Evolutionary conservation across 164 flowering plant species (phyloP), one percentile per base, ranked within the genome.

Genomic region (Protea cynaroides): DNA sequence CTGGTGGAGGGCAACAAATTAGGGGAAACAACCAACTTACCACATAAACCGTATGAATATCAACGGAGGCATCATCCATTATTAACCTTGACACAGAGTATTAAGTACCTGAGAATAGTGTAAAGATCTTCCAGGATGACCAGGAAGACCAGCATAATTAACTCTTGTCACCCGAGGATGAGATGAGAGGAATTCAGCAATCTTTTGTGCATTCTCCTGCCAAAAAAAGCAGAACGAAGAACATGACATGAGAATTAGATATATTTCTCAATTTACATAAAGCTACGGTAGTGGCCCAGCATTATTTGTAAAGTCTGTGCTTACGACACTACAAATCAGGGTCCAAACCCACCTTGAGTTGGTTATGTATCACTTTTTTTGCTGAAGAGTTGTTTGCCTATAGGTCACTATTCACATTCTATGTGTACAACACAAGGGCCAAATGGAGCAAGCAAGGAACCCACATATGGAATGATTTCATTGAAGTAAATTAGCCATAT

Each of bases 161-260:
- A 95, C 97, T 75, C 71, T 82, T 79, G 79, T 88, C 67, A 95
- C 96, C 59, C 80, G 79, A 25, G 97, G 94, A 77, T 95, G 92
- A 61, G 87, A 71, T 14, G 86, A 63, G 23, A 95, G 92, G 73
- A 86, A 95, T 58, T 92, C 94, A 53, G 99, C 97, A 67, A 95
- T 88, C 75, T 87, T 88, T 64, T 90, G 92, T 18, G 97, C 97
- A 81, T 88, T 95, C 12, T 88, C 96, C 97, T 93, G 82, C 24
- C 38, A 70, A 60, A 64, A 40, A 65, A 40, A 40, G 52, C 52
- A 49, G 15, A 49, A 29, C 4, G 34, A 29, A 15, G 19, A 4
- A 49, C 52, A 12, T 1, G 2, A 15, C 6, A 49, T 49, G 6
- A 49, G 19, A 49, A 49, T 3, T 3, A 8, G 46, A 40, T 12